Base-by-base conservation (phyloP, 176 grass and related monocot genomes). In the Phyllostachys edulis region DNA sequence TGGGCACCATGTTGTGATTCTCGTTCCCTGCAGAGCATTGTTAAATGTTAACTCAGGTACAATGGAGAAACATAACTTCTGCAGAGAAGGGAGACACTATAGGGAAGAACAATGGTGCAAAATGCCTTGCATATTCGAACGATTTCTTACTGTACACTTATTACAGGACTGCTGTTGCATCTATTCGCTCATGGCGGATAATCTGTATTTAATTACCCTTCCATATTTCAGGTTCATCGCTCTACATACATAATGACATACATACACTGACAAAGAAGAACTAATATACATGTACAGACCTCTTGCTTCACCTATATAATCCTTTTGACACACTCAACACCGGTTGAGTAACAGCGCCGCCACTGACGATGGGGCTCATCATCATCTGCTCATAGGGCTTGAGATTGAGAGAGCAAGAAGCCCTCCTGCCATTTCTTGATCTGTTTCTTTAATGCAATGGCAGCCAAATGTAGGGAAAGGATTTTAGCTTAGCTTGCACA, bases 121-220 rank as follows among this genome's bases (percentile, higher is more conserved):
- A 70, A 81, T 50, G 29, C 63, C 27, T 44, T 82, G 71, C 78
- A 68, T 49, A 59, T 85, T 85, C n/a, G 34, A 52, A 80, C 39
- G 60, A 8, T 79, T 63, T 61, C 38, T 86, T 50, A n/a, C 73
- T 86, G 84, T 90, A 90, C 84, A 90, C 72, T 59, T 70, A 60
- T 79, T 77, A 87, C 80, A 77, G 38, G 49, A 39, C 68, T 79
- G 63, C 72, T 71, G 14, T 45, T 76, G 52, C 80, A 80, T 45
- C 40, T 83, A 87, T 84, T 67, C 32, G 32, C 52, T 79, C 63
- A 71, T 71, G 80, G 61, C 21, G 67, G 83, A 83, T 89, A 86
- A 85, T 86, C 71, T 79, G 84, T 72, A 86, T 77, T 72, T 80
- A 85, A 66, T 85, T 81, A 91, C 77, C 85, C 82, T 88, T 82